phyloP scores from a whole-genome alignment of 345 rosid genomes.

The Salix purpurea region DNA sequence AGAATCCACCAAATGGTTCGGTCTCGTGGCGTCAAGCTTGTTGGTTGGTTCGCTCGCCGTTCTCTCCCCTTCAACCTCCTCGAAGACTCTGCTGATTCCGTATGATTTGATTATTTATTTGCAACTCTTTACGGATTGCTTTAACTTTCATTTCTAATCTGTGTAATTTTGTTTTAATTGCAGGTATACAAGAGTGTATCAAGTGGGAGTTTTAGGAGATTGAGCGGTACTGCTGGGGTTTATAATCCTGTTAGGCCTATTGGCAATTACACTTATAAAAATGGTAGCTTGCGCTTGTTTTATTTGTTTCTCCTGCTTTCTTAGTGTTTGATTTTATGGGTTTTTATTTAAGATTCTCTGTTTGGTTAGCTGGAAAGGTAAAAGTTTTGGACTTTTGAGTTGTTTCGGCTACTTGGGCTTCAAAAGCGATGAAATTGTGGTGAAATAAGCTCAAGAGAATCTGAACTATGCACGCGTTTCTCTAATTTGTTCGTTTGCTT shows the following conservation, averaged over 20 bases:
- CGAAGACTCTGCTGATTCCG: slow-evolving; percentile 32
- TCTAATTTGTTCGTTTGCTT: background rate
- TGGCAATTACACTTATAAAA: slow-evolving; percentile 27
- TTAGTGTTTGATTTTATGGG: background rate
- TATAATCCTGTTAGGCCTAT: slow-evolving; percentile 21
- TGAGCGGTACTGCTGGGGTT: slow-evolving; percentile 24
- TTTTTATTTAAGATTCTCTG: background rate
- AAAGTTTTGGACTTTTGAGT: background rate
- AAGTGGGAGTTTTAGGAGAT: slow-evolving; percentile 44
- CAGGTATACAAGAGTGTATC: slow-evolving; percentile 39
- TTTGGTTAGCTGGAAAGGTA: background rate
- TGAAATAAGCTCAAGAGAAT: background rate
- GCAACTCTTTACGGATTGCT: background rate
- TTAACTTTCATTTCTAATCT: background rate
- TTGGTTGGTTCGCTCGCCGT: slow-evolving; percentile 48
- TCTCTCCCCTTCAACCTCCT: slow-evolving; percentile 32
- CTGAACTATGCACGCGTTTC: background rate
- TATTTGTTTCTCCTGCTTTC: background rate
- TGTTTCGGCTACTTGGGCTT: background rate
- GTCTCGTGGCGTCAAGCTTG: slow-evolving; percentile 54
- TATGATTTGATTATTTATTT: slow-evolving; percentile 7
- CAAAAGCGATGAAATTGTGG: background rate
- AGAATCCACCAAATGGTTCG: slow-evolving; percentile 47
- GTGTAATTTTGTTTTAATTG: slow-evolving; percentile 1
- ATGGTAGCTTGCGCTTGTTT: slow-evolving; percentile 29